Evolutionary conservation across 1,284 basidiomycete genomes (phyloP).

Genomic region (Ceraceosorus bombacis): DNA sequence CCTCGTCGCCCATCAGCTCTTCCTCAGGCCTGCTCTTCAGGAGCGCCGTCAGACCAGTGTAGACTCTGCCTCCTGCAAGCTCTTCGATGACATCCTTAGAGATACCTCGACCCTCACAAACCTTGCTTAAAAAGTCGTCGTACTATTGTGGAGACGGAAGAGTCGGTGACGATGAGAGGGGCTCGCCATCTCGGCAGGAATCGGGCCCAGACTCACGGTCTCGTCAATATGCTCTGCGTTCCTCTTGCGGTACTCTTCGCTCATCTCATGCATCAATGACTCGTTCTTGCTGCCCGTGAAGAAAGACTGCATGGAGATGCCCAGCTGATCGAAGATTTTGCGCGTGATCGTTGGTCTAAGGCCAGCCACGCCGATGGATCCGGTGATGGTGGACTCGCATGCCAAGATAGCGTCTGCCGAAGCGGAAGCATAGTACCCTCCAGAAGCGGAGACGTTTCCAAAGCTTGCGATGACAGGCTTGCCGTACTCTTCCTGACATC

Average conservation of each 20-base stretch:
- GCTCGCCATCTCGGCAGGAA: constrained; percentile 16
- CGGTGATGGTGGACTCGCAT: constrained; percentile 50
- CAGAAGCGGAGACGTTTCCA: constrained; percentile 49
- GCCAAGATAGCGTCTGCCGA: constrained; percentile 47
- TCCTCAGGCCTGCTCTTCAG: constrained; percentile 29
- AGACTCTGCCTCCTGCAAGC: constrained; percentile 51
- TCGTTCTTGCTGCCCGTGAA: constrained; percentile 48
- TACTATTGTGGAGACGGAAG: background rate
- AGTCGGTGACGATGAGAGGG: too few species aligned
- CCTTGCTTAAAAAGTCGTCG: constrained; percentile 22
- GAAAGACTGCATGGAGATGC: constrained; percentile 48
- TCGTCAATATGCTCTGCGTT: constrained; percentile 47
- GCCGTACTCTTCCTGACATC: constrained; percentile 43
- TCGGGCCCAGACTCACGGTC: constrained; percentile 21
- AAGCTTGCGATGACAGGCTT: constrained; percentile 51
- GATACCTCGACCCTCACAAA: constrained; percentile 49
- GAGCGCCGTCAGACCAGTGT: constrained; percentile 50
- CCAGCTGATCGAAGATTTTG: constrained; percentile 48
- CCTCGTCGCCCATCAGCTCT: constrained; percentile 1
- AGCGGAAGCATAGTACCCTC: constrained; percentile 48
- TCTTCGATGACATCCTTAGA: constrained; percentile 46
- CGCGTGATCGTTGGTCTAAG: constrained; percentile 50
- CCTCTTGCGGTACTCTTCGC: constrained; percentile 40
- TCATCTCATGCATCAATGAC: constrained; percentile 46
- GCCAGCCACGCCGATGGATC: constrained; percentile 50